phyloP scores from a whole-genome alignment of 805 yeast species.

The Lipomyces sp. region DNA sequence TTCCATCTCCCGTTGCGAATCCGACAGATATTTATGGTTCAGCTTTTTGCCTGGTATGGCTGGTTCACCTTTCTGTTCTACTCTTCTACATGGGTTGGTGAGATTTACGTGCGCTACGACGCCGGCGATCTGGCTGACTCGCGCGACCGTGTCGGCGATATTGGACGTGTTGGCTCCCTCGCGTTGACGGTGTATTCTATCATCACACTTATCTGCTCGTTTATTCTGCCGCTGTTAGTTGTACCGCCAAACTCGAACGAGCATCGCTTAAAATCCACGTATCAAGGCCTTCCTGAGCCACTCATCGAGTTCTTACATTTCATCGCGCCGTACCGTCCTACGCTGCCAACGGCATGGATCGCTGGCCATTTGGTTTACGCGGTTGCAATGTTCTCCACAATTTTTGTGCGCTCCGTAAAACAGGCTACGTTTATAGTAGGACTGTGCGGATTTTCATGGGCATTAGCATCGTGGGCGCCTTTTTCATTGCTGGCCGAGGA shows the following conservation, averaged over 20 bases:
- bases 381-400: conserved; percentile 23
- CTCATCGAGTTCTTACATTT: conserved; percentile 11
- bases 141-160: conserved; percentile 24
- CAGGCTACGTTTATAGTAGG: conserved; percentile 26
- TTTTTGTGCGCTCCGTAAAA: conserved; percentile 23
- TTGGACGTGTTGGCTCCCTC: conserved; percentile 28
- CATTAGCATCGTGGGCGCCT: conserved; percentile 29
- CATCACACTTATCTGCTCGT: conserved; percentile 24
- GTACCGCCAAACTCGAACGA: conserved; percentile 22
- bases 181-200: conserved; percentile 26
- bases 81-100: conserved; percentile 65
- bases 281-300: conserved; percentile 14
- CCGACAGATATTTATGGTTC: conserved; percentile 51
- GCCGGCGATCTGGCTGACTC: conserved; percentile 22
- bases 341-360: conserved; percentile 26
- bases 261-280: conserved; percentile 15
- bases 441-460: conserved; percentile 29
- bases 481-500: conserved; percentile 27
- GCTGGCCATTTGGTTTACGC: conserved; percentile 23
- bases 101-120: conserved; percentile 44
- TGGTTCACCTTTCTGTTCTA: conserved; percentile 66
- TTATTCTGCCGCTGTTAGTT: conserved; percentile 20
- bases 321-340: conserved; percentile 26
- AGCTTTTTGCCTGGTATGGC: conserved; percentile 67
- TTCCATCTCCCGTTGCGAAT: conserved; percentile 48